Base-by-base conservation (phyloP, 371 early-diverging fungal genomes). In the Mucor piriformis region DNA sequence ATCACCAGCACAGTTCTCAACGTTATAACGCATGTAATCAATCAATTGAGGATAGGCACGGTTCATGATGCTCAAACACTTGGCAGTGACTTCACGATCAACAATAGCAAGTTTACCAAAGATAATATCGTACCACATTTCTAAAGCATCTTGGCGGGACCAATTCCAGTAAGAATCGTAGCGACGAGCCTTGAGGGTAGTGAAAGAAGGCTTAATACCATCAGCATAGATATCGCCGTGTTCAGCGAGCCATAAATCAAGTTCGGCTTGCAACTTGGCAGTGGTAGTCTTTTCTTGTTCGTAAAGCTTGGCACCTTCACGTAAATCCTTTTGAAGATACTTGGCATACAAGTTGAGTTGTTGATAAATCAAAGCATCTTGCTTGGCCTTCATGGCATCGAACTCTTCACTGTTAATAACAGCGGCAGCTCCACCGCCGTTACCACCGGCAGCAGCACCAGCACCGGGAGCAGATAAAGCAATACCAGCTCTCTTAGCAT, bases 121-220 rank as follows among this genome's bases (percentile, higher is more conserved):
- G 76, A 97, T 83, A 59, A 95, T 88, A 70, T 94, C 95, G 72
- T 92, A 95, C 82, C 92, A 92, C 66, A 95, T 83, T 44, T 88
- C 84, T 44, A 95, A 75, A 11, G 93, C 94, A 73, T 97, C 95
- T 71, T 94, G 94, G 57, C 95, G 91, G 48, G 90, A 93, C 97
- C 97, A 97, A 82, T 97, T 97, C 97, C 97, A 97, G 86, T 90
- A 89, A 27, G 96, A 96, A 61, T 95, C 95, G 66, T 93, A 96
- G 23, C 72, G 78, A 43, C 97, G 92, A 33, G 90, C 95, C 84
- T 95, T 97, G 61, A 86, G 84, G 46, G 79, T 72, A 55, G 85
- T 85, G 74, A 97, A 97, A 20, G 84, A 66, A 15, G 95, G 95
- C 50, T 82, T 84, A 71, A 96, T 92, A 42, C 97, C 96, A 53